Evolutionary conservation across 139 green algal genomes (phyloP), one percentile per base, ranked within the genome.

Genomic region (Coelastrella sp.): DNA sequence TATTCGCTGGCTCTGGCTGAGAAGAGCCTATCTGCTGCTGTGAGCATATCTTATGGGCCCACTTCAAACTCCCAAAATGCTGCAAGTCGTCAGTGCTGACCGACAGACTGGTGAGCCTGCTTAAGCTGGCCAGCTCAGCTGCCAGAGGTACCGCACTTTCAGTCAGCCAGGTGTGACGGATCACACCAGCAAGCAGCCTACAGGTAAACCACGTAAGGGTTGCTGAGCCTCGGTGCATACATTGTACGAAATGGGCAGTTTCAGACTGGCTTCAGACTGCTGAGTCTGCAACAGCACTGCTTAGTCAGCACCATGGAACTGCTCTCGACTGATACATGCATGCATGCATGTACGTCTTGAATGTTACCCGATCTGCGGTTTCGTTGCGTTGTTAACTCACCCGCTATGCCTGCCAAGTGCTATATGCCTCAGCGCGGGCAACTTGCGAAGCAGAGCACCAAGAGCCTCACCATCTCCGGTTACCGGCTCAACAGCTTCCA

Each of bases 1-100:
- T 59, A 57, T n/a, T n/a, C n/a, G 64, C 32, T 11, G 23, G 15
- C 45, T 23, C 64, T 74, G 64, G n/a, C 8, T 27, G 25, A 25
- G 32, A 7, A 23, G 17, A 32, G 32, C 2, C 67, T 23, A 32
- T 9, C 4, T 64, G 53, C 67, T 57, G 37, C 37, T 60, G 69
- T 21, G 69, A 40, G 21, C 53, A 64, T 25, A 71, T 15, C 35
- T 41, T 69, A 35, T 82, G 75, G 8, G 75, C 75, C 75, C 75
- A 82, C 35, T 71, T 82, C 53, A 82, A 17, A 17, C n/a, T 21
- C 4, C 75, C 75, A 34, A 82, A 34, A 3, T 72, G 75, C 53
- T 82, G 51, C 37, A 38, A 0, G 23, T 37, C 53, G 23, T 6
- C 30, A 15, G 34, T 71, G 75, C 53, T 71, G 2, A 82, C 11